phyloP scores from a whole-genome alignment of 2,329 filamentous ascomycete species.

The Aspergillus pseudotamarii region DNA sequence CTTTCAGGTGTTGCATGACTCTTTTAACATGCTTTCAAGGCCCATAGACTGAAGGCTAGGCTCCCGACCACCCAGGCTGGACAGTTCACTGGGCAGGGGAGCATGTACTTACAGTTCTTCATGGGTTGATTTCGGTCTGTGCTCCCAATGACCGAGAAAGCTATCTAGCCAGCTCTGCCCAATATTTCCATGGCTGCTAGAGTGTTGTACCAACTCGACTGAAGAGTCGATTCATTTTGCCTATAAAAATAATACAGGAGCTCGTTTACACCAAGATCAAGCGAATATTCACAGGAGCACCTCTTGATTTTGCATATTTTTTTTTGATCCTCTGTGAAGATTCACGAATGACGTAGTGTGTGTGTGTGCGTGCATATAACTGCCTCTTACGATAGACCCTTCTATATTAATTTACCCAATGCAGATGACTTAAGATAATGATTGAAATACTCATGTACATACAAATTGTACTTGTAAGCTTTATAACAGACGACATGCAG shows the following conservation, averaged over 20 bases:
- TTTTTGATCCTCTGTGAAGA: too few species aligned
- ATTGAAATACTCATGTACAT: background rate
- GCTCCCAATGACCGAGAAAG: background rate
- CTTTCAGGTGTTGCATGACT: slow-evolving; percentile 6
- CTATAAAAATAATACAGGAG: slow-evolving; percentile 6
- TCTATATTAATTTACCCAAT: background rate
- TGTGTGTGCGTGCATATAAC: background rate
- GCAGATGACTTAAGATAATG: background rate
- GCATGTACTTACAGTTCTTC: background rate
- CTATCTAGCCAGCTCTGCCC: background rate
- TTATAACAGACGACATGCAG: background rate
- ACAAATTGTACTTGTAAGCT: background rate
- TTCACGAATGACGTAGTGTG: background rate
- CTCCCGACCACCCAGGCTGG: background rate
- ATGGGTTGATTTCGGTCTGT: background rate
- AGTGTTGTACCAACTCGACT: background rate
- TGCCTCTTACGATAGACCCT: background rate
- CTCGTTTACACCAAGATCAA: background rate
- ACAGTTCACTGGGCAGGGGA: background rate
- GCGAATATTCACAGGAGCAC: background rate
- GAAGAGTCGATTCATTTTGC: background rate
- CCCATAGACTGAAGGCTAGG: background rate
- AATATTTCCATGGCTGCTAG: background rate
- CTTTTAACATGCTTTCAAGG: background rate
- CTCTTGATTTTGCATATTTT: background rate